Base-by-base conservation (phyloP, 1,284 basidiomycete genomes). In the Veloporphyrellus conicus region DNA sequence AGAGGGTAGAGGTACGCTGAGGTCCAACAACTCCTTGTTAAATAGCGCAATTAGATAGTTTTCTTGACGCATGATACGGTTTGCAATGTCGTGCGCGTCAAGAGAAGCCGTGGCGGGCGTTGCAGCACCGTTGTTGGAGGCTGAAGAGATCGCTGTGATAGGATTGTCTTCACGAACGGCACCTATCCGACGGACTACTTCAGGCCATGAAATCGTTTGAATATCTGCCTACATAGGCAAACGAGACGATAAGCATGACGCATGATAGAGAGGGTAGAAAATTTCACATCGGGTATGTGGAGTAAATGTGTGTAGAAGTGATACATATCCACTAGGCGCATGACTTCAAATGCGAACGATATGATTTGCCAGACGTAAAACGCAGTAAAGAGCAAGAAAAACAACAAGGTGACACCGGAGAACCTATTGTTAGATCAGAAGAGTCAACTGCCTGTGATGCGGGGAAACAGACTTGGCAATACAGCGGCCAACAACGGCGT, bases 41-140 rank as follows among this genome's bases (percentile, higher is more conserved):
- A 99, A 97, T 14, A 99, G 70, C 0, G 95, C 94, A 50, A 98
- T 96, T 42, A 99, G 78, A 67, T 97, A 99, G 70, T 99, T 99
- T 67, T 98, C 93, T 66, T 96, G 91, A 16, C 95, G 81, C 81
- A 99, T 84, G 61, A 99, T 96, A 40, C 96, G 87, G 64, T 94
- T 95, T 6, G 93, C 93, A 45, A 95, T 82, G 64, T 98, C 94
- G 66, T 99, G 96, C 1, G 95, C 96, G 61, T 99, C 95, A 11
- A 98, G 81, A 67, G 64, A 57, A 23, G 63, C 63, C 8, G 90
- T 93, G 25, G 84, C 85, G 0, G 80, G 81, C 11, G 68, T 71
- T 23, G 70, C 76, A 62, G 73, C 71, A 67, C 72, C 66, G 45
- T 68, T 63, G 54, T 75, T 66, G 48, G 75, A 61, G 40, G 74